Percentiles rank a stretch among this genome's conserved stretches.
phyloP scores from a whole-genome alignment of 2,329 filamentous ascomycete species.

The Calonectria henricotiae region DNA sequence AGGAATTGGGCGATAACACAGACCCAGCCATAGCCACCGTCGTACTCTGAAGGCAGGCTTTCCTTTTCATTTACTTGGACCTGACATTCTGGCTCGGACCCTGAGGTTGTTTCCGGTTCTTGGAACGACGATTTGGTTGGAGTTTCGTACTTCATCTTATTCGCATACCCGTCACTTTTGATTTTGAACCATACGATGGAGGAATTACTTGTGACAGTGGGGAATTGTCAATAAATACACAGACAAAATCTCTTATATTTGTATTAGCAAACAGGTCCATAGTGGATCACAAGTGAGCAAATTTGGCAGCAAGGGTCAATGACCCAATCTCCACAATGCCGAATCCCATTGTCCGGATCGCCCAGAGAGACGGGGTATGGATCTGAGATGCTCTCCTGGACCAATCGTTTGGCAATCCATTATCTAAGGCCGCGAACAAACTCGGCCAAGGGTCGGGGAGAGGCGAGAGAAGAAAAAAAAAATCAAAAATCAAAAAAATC shows the following conservation, averaged over 20 bases:
- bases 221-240: background rate
- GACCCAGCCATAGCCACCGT: slow-evolving; percentile 27
- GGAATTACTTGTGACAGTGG: background rate
- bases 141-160: slow-evolving; percentile 16
- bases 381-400: slow-evolving; percentile 1
- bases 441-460: background rate
- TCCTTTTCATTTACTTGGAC: slow-evolving; percentile 6
- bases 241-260: background rate
- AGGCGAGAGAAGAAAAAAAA: background rate
- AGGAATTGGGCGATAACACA: slow-evolving; percentile 21
- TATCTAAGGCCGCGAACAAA: background rate
- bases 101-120: background rate
- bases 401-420: slow-evolving; percentile 11
- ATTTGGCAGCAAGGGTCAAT: slow-evolving; percentile 6
- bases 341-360: slow-evolving; percentile 19
- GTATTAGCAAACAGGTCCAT: slow-evolving; percentile 3
- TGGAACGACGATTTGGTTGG: background rate
- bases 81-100: slow-evolving; percentile 6
- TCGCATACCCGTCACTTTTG: background rate
- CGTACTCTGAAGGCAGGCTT: background rate
- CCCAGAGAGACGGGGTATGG: background rate
- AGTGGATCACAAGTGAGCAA: slow-evolving; percentile 20
- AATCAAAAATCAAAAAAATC: too few species aligned
- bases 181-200: background rate
- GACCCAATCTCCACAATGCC: slow-evolving; percentile 17